Base-by-base conservation (phyloP, 73 alveolate species). In the Tetrahymena malaccensis region DNA sequence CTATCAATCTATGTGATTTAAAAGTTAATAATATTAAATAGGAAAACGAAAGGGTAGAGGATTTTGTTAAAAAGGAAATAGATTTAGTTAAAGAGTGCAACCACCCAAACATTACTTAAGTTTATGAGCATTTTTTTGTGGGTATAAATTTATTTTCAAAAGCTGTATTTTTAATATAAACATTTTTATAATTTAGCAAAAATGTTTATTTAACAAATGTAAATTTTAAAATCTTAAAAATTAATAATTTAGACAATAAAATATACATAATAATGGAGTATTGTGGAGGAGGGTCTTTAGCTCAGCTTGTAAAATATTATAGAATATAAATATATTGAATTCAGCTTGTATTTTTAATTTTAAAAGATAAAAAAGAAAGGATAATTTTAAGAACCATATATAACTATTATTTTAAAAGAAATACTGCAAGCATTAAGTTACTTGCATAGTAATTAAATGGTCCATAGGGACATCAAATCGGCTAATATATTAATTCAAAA, bases 281-380 rank as follows among this genome's bases (percentile, higher is more conserved):
- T 96, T 98, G 99, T 94, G 98, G 98, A 83, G 99, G 98, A 38
- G 99, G 99, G 34, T 96, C 98, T 25, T 98, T 98, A 43, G 96
- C 97, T 25, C 99, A 98, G 43, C 93, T 98, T 25, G 97, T 98
- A 95, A 97, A n/a, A 22, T 56, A 22, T 70, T 25, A 70, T 70
- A 3, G 43, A 70, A 19, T n/a, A 0, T 11, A 70, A 12, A 31
- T 1, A 27, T 25, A 27, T 70, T 70, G 6, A 22, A 70, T 0
- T n/a, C 35, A 70, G 16, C 10, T 27, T 56, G 85, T 12, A 22
- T 22, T 56, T 22, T 70, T 31, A n/a, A 9, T 27, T 70, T 5
- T 70, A 19, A 31, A 3, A 70, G 89, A 70, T 70, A 85, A 98
- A 97, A 43, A 97, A 99, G 56, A 97, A 97, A 85, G 96, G 97